Evolutionary conservation across 768 basidiomycete species (phyloP), one percentile per base, ranked within the genome.

Genomic region (Coprinellus micaceus): DNA sequence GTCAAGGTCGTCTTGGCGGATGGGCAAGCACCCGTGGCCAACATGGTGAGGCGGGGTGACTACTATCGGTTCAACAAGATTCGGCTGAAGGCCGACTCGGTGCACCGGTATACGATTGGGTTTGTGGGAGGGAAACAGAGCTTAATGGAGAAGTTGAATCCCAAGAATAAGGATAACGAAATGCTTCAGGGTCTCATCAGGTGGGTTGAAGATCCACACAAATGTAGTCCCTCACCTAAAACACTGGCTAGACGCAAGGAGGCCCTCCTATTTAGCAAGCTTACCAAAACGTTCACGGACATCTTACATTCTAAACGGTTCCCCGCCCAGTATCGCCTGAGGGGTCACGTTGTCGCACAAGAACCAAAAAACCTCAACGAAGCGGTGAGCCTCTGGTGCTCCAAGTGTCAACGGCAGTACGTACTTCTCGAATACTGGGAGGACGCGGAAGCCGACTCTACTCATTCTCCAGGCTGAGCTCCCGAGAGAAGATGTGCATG

Each of bases 281-380:
- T 6, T 33, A 6, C 33, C 55, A 48, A 24, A 43, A 37, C 56
- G 30, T 44, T 21, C 52, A 53, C 73, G 56, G 72, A 81, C 55
- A 64, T 81, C 39, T 60, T 68, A 7, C 55, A 64, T 13, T 57
- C 59, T 25, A 60, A 69, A 22, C 65, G 64, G 39, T 73, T 67
- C 45, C 71, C 79, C 3, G 67, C 66, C 15, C 71, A 66, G 40
- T 80, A 77, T 56, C 73, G 67, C 37, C 64, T 86, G 22, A 61
- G 70, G 10, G 85, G 80, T 5, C 79, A 78, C 19, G 74, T 78
- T 2, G 62, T 81, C 9, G 83, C 85, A 61, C 86, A 81, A 62
- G 78, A 75, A 61, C 88, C 88, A 0, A 69, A 75, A 29, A 63
- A 74, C 26, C 61, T 87, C 26, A 60, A 68, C 25, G 75, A 85